phyloP scores from a whole-genome alignment of 2,329 filamentous ascomycete species.

The Penicillium sp. region DNA sequence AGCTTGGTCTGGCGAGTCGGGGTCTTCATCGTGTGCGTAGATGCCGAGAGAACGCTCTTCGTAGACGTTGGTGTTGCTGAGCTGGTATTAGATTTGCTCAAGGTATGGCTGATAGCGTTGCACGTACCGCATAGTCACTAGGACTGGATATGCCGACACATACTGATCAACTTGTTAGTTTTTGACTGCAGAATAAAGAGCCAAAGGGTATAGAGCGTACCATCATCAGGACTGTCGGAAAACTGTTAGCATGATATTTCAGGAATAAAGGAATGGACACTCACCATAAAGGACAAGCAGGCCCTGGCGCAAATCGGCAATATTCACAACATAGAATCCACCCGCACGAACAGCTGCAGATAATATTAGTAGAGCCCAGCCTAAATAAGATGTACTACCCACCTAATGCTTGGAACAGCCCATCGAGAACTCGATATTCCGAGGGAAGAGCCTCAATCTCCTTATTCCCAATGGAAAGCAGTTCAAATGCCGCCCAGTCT shows the following conservation, averaged over 20 bases:
- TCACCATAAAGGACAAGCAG: slow-evolving; percentile 31
- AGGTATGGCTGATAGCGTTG: neutral
- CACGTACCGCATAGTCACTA: slow-evolving; percentile 31
- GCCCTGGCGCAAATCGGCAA: slow-evolving; percentile 49
- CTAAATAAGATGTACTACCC: neutral
- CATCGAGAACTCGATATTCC: slow-evolving; percentile 56
- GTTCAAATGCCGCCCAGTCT: slow-evolving; percentile 62
- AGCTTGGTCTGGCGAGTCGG: slow-evolving; percentile 16
- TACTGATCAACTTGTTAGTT: slow-evolving; percentile 23
- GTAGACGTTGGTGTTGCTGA: slow-evolving; percentile 64
- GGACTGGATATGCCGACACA: slow-evolving; percentile 35
- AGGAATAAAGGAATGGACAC: neutral
- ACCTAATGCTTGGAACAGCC: slow-evolving; percentile 59
- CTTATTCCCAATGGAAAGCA: slow-evolving; percentile 60
- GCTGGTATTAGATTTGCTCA: slow-evolving; percentile 1
- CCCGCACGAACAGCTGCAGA: slow-evolving; percentile 52
- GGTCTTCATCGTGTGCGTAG: slow-evolving; percentile 31
- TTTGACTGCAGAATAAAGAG: neutral
- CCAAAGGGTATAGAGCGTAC: slow-evolving; percentile 12
- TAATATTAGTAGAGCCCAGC: neutral
- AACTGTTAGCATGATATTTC: slow-evolving; percentile 7
- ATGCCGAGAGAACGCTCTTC: slow-evolving; percentile 61
- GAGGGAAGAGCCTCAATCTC: slow-evolving; percentile 50
- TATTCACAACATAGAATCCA: slow-evolving; percentile 61
- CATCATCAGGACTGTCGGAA: slow-evolving; percentile 35